Percentiles rank a stretch among this genome's conserved stretches.
phyloP scores from a whole-genome alignment of 2,329 filamentous ascomycete species.

The Pleurostoma richardsiae region DNA sequence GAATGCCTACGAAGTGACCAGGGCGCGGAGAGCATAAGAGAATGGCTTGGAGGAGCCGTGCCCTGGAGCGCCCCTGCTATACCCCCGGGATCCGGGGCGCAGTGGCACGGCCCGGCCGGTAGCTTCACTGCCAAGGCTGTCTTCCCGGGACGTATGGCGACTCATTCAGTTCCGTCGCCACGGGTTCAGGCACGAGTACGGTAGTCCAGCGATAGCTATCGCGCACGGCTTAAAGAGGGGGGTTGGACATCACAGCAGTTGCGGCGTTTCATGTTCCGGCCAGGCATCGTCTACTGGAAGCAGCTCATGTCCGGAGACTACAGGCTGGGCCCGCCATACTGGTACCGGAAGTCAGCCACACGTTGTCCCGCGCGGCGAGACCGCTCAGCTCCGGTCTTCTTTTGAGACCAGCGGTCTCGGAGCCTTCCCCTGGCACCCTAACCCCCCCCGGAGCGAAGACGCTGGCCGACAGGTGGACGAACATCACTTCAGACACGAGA shows the following conservation, averaged over 20 bases:
- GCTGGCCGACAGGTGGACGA: constrained; percentile 51
- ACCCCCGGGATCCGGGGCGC: constrained; percentile 19
- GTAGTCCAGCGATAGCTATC: constrained; percentile 5
- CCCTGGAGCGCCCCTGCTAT: constrained; percentile 22
- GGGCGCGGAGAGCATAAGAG: constrained; percentile 48
- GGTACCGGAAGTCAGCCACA: constrained; percentile 34
- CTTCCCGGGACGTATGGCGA: constrained; percentile 21
- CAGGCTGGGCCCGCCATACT: constrained; percentile 38
- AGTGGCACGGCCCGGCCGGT: constrained; percentile 19
- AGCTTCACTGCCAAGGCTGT: constrained; percentile 19
- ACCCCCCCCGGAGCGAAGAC: constrained; percentile 36
- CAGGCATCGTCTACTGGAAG: constrained; percentile 41
- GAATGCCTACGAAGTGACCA: constrained; percentile 48
- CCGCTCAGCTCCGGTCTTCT: constrained; percentile 21
- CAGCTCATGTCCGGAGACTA: constrained; percentile 38
- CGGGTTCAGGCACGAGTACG: not conserved
- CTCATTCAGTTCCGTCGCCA: constrained; percentile 16
- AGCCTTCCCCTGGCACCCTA: constrained; percentile 44
- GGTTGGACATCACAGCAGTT: constrained; percentile 38
- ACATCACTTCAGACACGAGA: constrained; percentile 48
- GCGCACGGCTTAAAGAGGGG: constrained; percentile 27
- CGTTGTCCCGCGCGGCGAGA: constrained; percentile 45
- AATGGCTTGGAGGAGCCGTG: constrained; percentile 39
- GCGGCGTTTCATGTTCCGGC: constrained; percentile 34
- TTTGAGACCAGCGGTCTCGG: constrained; percentile 26